Conservation (phyloP, 805 yeast species). For the Wickerhamia fluorescens region DNA sequence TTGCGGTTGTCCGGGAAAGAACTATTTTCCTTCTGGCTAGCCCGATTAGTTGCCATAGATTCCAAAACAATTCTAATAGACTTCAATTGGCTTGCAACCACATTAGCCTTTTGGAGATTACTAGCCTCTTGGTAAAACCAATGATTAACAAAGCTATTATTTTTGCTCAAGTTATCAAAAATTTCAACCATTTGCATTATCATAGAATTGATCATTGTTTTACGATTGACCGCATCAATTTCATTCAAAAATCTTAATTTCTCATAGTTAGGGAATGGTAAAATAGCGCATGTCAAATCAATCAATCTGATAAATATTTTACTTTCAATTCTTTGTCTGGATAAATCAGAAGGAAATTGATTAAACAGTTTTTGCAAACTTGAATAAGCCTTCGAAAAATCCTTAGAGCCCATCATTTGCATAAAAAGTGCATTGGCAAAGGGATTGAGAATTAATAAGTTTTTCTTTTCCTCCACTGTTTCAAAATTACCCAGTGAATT, state of each 20-base stretch:
- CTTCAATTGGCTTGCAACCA: slow-evolving; percentile 49
- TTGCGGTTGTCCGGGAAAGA: slow-evolving; percentile 18
- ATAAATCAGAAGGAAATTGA: slow-evolving; percentile 11
- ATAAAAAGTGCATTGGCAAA: slow-evolving; percentile 50
- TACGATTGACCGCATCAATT: slow-evolving; percentile 26
- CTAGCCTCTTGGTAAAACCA: slow-evolving; percentile 46
- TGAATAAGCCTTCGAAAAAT: slow-evolving; percentile 38
- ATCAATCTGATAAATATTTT: slow-evolving; percentile 10
- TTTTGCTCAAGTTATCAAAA: slow-evolving; percentile 27
- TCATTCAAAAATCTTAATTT: slow-evolving; percentile 34
- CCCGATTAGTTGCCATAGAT: slow-evolving; percentile 25
- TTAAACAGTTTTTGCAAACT: slow-evolving; percentile 31
- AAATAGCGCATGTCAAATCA: slow-evolving; percentile 44
- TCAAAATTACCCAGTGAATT: too few species aligned
- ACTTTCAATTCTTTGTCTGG: slow-evolving; percentile 3
- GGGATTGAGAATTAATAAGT: slow-evolving; percentile 49
- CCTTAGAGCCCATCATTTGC: slow-evolving; percentile 45
- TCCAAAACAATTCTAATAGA: slow-evolving; percentile 45
- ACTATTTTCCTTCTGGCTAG: slow-evolving; percentile 11
- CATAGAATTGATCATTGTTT: slow-evolving; percentile 22
- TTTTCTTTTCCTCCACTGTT: slow-evolving; percentile 6
- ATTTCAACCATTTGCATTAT: slow-evolving; percentile 29
- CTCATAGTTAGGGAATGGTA: slow-evolving; percentile 42
- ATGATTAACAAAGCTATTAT: slow-evolving; percentile 31
- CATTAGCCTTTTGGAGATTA: slow-evolving; percentile 44